Percentiles rank a stretch among this genome's conserved stretches.
These are phyloP conservation scores for Sphenostylis stenocarpa DNA, from an alignment of 306 rosid species.

Conservation along the genomic window DNA sequence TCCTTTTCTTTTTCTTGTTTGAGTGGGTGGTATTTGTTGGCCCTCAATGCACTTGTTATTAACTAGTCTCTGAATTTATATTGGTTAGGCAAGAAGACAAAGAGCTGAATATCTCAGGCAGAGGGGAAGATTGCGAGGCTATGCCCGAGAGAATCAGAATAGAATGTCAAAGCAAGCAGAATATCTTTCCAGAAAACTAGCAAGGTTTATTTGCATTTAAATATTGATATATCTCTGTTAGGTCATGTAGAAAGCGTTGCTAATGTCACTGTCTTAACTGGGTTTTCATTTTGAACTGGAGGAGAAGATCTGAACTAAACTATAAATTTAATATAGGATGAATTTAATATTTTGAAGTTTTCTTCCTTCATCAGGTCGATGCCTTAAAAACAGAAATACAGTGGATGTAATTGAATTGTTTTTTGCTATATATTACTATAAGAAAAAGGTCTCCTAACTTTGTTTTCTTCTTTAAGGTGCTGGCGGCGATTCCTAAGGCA, in stretches of 20 bases:
- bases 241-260: slow-evolving; percentile 3
- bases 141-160: slow-evolving; percentile 48
- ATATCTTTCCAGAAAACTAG: slow-evolving; percentile 66
- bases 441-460: slow-evolving; percentile 2
- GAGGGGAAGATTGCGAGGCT: slow-evolving; percentile 62
- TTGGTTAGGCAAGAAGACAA: slow-evolving; percentile 74
- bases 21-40: background rate
- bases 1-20: background rate
- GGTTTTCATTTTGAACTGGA: background rate
- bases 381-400: background rate
- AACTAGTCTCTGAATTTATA: slow-evolving; percentile 10
- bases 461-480: slow-evolving; percentile 55
- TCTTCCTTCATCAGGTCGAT: background rate
- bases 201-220: slow-evolving; percentile 58
- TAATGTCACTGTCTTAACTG: background rate
- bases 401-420: background rate
- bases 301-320: slow-evolving; percentile 10
- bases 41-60: slow-evolving; percentile 10
- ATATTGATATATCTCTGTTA: background rate
- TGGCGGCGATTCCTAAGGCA: slow-evolving; percentile 71
- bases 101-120: slow-evolving; percentile 90
- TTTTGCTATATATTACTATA: slow-evolving; percentile 6
- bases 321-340: background rate
- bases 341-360: slow-evolving; percentile 3
- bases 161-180: slow-evolving; percentile 74